Conservation (phyloP, 768 basidiomycete species). For the Lactifluus rugatus region DNA sequence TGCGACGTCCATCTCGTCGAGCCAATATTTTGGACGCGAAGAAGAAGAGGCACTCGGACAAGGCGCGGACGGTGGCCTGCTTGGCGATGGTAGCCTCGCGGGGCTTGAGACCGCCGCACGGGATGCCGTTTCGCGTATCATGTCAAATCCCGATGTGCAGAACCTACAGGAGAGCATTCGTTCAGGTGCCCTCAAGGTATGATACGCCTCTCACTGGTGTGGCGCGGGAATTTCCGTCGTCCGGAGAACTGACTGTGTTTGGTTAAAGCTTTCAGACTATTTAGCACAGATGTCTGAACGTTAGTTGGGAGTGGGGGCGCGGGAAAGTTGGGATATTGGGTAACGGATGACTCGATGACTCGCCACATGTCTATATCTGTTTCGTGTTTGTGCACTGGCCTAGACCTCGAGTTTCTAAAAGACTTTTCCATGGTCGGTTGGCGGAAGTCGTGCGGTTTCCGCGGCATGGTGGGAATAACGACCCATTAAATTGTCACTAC, state of each 20-base stretch:
- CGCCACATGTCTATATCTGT: too few species aligned
- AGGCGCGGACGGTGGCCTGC: constrained; percentile 46
- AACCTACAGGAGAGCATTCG: constrained; percentile 72
- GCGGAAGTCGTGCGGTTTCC: too few species aligned
- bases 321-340: too few species aligned
- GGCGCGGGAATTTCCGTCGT: neutral
- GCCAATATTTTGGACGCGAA: constrained; percentile 90
- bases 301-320: neutral
- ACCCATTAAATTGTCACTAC: too few species aligned
- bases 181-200: constrained; percentile 72
- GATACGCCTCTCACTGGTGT: constrained; percentile 19
- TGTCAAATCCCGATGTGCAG: constrained; percentile 84
- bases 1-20: constrained; percentile 88
- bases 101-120: constrained; percentile 54
- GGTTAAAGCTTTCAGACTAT: constrained; percentile 36
- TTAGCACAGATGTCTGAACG: constrained; percentile 40
- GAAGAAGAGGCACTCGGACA: constrained; percentile 47
- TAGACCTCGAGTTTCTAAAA: too few species aligned
- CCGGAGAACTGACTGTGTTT: neutral
- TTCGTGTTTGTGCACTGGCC: too few species aligned
- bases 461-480: too few species aligned
- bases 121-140: constrained; percentile 62
- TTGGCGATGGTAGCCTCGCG: constrained; percentile 42
- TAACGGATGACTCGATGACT: too few species aligned
- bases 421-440: too few species aligned